Conservation (phyloP, 2,329 filamentous ascomycete species). For the Remersonia thermophila region DNA sequence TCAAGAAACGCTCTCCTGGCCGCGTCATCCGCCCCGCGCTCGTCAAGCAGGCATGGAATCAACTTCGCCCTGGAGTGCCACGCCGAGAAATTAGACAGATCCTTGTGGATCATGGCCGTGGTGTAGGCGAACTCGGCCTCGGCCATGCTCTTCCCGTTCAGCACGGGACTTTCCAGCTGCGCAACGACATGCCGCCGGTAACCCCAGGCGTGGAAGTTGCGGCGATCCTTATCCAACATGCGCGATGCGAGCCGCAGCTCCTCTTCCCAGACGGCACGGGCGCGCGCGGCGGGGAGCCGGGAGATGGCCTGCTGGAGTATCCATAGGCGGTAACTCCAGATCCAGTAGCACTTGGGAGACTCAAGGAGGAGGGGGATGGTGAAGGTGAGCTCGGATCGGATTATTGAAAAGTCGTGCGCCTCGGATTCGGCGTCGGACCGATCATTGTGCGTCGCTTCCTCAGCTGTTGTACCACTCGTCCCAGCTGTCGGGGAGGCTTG, state of each 20-base stretch:
- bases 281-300: slow-evolving; percentile 42
- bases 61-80: slow-evolving; percentile 87
- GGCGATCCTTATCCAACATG: slow-evolving; percentile 74
- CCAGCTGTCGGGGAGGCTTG: slow-evolving; percentile 35
- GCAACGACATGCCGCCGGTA: slow-evolving; percentile 71
- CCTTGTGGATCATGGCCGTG: slow-evolving; percentile 70
- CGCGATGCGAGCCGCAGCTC: slow-evolving; percentile 75
- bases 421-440: slow-evolving; percentile 12
- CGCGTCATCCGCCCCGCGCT: slow-evolving; percentile 51
- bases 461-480: slow-evolving; percentile 44
- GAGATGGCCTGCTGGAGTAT: slow-evolving; percentile 59
- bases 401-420: slow-evolving; percentile 32
- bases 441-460: slow-evolving; percentile 20
- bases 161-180: slow-evolving; percentile 51
- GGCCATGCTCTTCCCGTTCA: slow-evolving; percentile 50
- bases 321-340: slow-evolving; percentile 95
- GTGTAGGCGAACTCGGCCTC: slow-evolving; percentile 83
- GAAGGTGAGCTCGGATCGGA: slow-evolving; percentile 67
- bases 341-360: slow-evolving; percentile 97
- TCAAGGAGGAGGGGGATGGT: slow-evolving; percentile 72
- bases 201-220: slow-evolving; percentile 95
- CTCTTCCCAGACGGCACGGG: slow-evolving; percentile 64
- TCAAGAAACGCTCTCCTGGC: slow-evolving; percentile 60
- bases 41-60: slow-evolving; percentile 61
- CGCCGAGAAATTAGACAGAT: slow-evolving; percentile 91